phyloP scores from a whole-genome alignment of 345 rosid genomes.

The Citrus unshiu region DNA sequence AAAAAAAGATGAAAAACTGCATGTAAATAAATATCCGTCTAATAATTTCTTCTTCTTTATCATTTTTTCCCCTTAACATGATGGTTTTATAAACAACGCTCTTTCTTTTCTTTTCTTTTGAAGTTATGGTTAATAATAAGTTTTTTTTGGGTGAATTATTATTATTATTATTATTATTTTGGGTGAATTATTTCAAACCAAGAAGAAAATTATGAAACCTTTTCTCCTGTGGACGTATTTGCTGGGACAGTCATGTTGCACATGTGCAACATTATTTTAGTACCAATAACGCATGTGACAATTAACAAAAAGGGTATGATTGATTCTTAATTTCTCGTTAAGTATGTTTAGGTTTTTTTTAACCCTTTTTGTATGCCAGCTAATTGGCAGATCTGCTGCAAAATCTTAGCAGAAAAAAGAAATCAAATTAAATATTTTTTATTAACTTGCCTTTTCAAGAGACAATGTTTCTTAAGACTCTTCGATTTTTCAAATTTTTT shows the following conservation, averaged over 20 bases:
- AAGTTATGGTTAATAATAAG: too few species aligned
- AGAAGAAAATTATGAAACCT: neutral
- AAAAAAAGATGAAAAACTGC: too few species aligned
- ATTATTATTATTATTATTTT: too few species aligned
- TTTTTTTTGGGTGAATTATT: too few species aligned
- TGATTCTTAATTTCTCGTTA: neutral
- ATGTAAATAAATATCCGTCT: too few species aligned
- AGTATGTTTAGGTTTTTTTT: neutral
- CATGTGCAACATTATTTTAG: conserved; percentile 17
- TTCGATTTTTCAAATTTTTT: too few species aligned
- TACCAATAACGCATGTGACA: neutral
- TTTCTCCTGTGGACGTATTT: neutral
- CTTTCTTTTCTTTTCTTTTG: too few species aligned
- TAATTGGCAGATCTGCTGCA: conserved; percentile 1
- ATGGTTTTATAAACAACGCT: too few species aligned
- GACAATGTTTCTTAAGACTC: neutral
- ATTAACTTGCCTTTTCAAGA: neutral
- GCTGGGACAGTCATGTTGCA: neutral
- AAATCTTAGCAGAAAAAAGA: neutral
- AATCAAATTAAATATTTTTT: too few species aligned
- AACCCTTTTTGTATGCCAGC: neutral
- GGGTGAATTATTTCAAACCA: neutral
- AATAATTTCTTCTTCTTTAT: too few species aligned
- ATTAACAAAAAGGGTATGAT: neutral
- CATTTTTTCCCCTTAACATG: too few species aligned